Conservation (phyloP, 2,329 filamentous ascomycete species). For the Penicillium glabrum region DNA sequence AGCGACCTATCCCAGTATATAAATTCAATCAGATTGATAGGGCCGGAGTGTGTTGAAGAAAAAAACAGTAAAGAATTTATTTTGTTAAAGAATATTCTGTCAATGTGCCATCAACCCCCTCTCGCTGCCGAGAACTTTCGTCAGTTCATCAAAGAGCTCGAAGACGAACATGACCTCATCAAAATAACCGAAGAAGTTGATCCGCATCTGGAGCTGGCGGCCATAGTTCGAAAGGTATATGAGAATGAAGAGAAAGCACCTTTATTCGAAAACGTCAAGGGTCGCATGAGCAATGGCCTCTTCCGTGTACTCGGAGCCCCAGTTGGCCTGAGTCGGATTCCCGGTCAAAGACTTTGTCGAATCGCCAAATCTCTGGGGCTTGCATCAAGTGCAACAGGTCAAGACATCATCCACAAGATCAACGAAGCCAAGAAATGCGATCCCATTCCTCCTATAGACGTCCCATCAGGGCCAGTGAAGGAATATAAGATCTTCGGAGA, state of each 20-base stretch:
- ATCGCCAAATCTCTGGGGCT: slow-evolving; percentile 18
- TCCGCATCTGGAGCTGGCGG: slow-evolving; percentile 18
- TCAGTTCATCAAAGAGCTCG: slow-evolving; percentile 17
- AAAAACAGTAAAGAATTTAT: no score
- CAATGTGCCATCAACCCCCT: no score
- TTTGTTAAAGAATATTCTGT: no score
- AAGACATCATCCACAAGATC: slow-evolving; percentile 16
- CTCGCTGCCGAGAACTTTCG: slow-evolving; percentile 10
- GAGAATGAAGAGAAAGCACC: slow-evolving; percentile 10
- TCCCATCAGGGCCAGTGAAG: slow-evolving; percentile 14
- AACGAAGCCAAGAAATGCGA: slow-evolving; percentile 9
- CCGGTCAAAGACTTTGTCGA: slow-evolving; percentile 8
- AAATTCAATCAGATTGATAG: no score
- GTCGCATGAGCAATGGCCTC: slow-evolving; percentile 5
- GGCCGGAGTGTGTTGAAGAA: no score
- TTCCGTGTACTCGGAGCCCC: slow-evolving; percentile 13
- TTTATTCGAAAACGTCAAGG: slow-evolving; percentile 11
- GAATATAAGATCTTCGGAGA: slow-evolving; percentile 21
- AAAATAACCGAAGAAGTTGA: slow-evolving; percentile 16
- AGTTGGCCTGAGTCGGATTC: slow-evolving; percentile 12
- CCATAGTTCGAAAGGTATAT: slow-evolving; percentile 17
- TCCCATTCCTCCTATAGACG: slow-evolving; percentile 11
- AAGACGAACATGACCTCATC: slow-evolving; percentile 19
- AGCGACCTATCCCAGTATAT: background rate
- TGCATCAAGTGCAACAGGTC: slow-evolving; percentile 9